These are phyloP conservation scores for Aechmea fasciata DNA, from an alignment of 176 grass and related monocot genomes.

Conservation along the genomic window DNA sequence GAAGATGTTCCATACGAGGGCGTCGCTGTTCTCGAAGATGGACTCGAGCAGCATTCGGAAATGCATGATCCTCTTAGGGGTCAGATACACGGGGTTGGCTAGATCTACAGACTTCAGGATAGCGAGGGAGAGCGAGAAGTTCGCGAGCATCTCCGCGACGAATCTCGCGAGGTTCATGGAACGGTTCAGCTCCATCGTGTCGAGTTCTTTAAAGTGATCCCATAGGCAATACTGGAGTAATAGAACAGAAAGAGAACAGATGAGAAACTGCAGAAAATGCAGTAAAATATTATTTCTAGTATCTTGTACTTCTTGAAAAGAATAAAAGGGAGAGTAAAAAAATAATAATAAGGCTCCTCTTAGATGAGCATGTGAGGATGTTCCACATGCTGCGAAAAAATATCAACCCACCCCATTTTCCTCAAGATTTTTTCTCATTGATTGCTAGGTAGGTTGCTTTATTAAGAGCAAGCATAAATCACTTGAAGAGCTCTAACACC, in stretches of 20 bases:
- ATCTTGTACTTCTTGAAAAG: background rate
- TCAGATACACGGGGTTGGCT: slow-evolving; percentile 47
- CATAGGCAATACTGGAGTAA: slow-evolving; percentile 64
- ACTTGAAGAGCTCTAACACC: no score
- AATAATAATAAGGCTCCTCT: background rate
- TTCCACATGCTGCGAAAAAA: no score
- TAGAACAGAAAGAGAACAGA: slow-evolving; percentile 14
- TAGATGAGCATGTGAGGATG: no score
- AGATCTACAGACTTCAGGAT: slow-evolving; percentile 63
- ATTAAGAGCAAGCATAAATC: no score
- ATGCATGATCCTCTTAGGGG: slow-evolving; percentile 49
- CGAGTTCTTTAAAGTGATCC: slow-evolving; percentile 91
- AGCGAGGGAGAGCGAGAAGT: slow-evolving; percentile 69
- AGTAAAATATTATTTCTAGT: background rate
- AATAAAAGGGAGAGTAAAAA: background rate
- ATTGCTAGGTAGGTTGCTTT: no score
- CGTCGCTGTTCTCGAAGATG: slow-evolving; percentile 47
- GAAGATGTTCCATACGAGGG: slow-evolving; percentile 68
- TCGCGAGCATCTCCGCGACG: slow-evolving; percentile 54
- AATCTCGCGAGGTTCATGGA: slow-evolving; percentile 83
- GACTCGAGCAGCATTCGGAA: slow-evolving; percentile 68
- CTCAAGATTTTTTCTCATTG: no score
- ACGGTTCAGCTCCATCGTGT: slow-evolving; percentile 54
- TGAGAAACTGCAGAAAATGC: slow-evolving; percentile 4
- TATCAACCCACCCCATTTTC: no score